Conservation (phyloP, 805 yeast species). For the Metschnikowia picachoensis region DNA sequence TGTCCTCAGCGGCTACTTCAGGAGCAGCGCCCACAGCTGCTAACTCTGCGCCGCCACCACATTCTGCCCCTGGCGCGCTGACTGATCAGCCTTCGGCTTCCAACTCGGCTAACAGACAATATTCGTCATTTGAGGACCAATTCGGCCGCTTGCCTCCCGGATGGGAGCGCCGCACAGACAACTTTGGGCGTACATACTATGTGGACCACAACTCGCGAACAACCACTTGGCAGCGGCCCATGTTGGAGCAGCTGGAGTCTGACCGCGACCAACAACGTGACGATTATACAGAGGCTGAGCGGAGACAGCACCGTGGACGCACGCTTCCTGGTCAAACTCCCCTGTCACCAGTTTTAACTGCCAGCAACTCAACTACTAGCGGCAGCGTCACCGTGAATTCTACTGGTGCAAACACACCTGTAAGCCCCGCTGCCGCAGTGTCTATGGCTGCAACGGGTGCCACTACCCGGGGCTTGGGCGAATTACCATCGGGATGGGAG, state of each 20-base stretch:
- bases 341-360: conserved; percentile 25
- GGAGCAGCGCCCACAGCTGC: background rate
- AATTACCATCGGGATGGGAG: conserved; percentile 98
- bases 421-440: conserved; percentile 65
- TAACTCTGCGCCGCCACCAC: conserved; percentile 16
- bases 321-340: conserved; percentile 70
- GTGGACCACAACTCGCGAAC: conserved; percentile 97
- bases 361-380: conserved; percentile 16
- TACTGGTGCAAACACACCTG: conserved; percentile 45
- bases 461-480: conserved; percentile 94
- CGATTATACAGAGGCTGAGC: conserved; percentile 75
- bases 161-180: conserved; percentile 98
- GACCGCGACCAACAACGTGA: conserved; percentile 63
- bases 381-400: conserved; percentile 48
- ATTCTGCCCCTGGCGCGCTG: conserved; percentile 6
- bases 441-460: conserved; percentile 74
- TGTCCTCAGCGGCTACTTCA: conserved; percentile 18
- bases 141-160: conserved; percentile 96
- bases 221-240: conserved; percentile 99
- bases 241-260: conserved; percentile 71
- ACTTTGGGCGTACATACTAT: conserved; percentile 94
- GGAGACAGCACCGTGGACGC: conserved; percentile 86
- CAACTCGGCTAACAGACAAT: conserved; percentile 48
- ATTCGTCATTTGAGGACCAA: conserved; percentile 95
- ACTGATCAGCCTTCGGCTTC: conserved; percentile 10